A percentile compares a stretch with the other conserved stretches of the same genome.
Conservation (phyloP, 495 filamentous ascomycete species). For the Trichoderma erinaceum region DNA sequence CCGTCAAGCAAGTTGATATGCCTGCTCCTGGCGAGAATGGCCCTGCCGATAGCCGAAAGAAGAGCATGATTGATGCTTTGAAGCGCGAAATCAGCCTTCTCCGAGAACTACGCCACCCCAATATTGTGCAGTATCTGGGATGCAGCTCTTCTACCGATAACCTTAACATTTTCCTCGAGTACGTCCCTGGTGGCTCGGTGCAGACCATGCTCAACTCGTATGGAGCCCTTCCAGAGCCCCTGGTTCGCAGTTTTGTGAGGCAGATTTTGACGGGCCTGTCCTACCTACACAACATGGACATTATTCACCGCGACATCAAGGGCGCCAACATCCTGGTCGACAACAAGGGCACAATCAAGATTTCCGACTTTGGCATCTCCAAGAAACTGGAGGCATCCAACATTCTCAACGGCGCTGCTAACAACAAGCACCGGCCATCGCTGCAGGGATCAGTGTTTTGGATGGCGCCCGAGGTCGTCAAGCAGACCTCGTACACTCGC, state of each 20-base stretch:
- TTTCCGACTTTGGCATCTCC: slow-evolving; percentile 98
- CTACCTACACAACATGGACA: slow-evolving; percentile 89
- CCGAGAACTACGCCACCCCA: slow-evolving; percentile 88
- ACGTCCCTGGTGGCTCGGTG: slow-evolving; percentile 94
- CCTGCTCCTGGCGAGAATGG: slow-evolving; percentile 73
- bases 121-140: slow-evolving; percentile 97
- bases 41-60: slow-evolving; percentile 81
- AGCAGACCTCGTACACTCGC: slow-evolving; percentile 93
- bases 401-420: slow-evolving; percentile 41
- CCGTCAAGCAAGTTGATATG: slow-evolving; percentile 96
- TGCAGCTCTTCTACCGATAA: slow-evolving; percentile 85
- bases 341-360: slow-evolving; percentile 98
- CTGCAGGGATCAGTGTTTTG: slow-evolving; percentile 97
- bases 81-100: slow-evolving; percentile 94
- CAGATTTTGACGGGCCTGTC: slow-evolving; percentile 94
- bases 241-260: slow-evolving; percentile 93
- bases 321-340: slow-evolving; percentile 98
- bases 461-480: slow-evolving; percentile 99
- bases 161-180: slow-evolving; percentile 99
- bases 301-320: slow-evolving; percentile 99
- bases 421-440: slow-evolving; percentile 79
- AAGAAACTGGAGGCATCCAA: slow-evolving; percentile 88
- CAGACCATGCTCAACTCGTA: slow-evolving; percentile 98
- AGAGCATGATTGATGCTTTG: slow-evolving; percentile 93
- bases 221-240: slow-evolving; percentile 84